A percentile compares a stretch with the other conserved stretches of the same genome.
phyloP scores from a whole-genome alignment of 1,284 basidiomycete genomes.

The Thelephora terrestris region DNA sequence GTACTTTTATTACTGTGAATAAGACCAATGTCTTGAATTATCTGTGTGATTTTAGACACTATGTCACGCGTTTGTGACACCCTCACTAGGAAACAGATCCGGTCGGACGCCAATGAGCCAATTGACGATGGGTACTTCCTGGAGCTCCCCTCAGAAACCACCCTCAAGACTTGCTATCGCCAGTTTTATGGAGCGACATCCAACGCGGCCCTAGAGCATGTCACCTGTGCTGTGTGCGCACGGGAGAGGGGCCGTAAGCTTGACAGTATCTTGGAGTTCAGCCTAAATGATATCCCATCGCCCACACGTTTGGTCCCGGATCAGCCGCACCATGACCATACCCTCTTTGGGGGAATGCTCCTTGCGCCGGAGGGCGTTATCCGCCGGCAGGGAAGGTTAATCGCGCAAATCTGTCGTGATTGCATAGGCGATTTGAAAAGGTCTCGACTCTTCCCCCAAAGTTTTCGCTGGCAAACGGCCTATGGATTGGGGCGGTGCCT shows the following conservation, averaged over 20 bases:
- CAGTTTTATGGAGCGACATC: not conserved
- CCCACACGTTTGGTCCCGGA: not conserved
- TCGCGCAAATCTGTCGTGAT: slow-evolving; percentile 1
- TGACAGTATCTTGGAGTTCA: not conserved
- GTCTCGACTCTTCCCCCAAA: slow-evolving; percentile 8
- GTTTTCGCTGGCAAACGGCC: slow-evolving; percentile 18
- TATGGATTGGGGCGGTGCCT: slow-evolving; percentile 21
- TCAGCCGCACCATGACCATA: slow-evolving; percentile 3
- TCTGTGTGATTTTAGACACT: no score
- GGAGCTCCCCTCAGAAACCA: no score
- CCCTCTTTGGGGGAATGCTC: slow-evolving; percentile 2
- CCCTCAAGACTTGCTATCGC: no score
- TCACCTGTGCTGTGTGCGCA: slow-evolving; percentile 1
- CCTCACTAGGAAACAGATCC: no score
- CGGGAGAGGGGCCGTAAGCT: not conserved
- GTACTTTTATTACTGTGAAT: no score
- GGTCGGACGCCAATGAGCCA: no score
- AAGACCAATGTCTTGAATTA: no score
- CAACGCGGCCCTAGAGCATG: no score
- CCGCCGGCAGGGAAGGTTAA: not conserved
- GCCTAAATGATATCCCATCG: slow-evolving; percentile 1
- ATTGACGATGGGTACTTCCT: no score
- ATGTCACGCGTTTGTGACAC: no score
- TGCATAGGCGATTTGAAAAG: slow-evolving; percentile 4
- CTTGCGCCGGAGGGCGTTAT: slow-evolving; percentile 1